Conservation (phyloP, 495 filamentous ascomycete species). For the Immersiella caudata region DNA sequence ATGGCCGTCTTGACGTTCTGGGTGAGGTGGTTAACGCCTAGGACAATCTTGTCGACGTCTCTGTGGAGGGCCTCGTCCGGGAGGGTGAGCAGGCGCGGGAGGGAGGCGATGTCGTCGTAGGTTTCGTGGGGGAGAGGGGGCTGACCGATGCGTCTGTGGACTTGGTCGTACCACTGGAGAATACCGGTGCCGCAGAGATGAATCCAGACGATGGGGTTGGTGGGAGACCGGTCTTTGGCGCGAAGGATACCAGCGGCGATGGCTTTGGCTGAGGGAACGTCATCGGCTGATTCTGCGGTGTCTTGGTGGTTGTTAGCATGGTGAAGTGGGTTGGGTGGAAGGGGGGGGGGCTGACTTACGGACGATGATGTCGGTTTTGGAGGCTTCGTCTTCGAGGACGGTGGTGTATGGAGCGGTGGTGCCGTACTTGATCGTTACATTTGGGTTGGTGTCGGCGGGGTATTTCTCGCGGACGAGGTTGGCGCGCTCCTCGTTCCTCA, state of each 20-base stretch:
- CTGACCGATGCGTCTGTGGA: slow-evolving; percentile 45
- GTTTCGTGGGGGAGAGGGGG: slow-evolving; percentile 41
- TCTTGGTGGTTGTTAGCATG: slow-evolving; percentile 34
- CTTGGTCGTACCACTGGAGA: slow-evolving; percentile 48
- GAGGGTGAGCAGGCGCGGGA: slow-evolving; percentile 40
- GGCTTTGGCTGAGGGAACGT: slow-evolving; percentile 44
- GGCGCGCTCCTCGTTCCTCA: slow-evolving; percentile 68
- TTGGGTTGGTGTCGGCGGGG: slow-evolving; percentile 45
- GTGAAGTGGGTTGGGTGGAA: not conserved
- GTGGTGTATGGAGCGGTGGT: slow-evolving; percentile 54
- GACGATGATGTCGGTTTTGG: slow-evolving; percentile 67
- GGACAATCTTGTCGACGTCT: slow-evolving; percentile 50
- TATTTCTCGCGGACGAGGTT: slow-evolving; percentile 61
- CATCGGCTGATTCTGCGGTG: slow-evolving; percentile 51
- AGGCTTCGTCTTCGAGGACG: slow-evolving; percentile 59
- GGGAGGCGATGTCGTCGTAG: slow-evolving; percentile 42
- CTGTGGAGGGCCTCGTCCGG: slow-evolving; percentile 49
- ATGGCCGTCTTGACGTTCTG: slow-evolving; percentile 65
- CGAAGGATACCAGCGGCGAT: slow-evolving; percentile 45
- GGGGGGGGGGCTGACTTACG: slow-evolving; percentile 52
- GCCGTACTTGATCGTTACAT: slow-evolving; percentile 55
- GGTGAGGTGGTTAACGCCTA: slow-evolving; percentile 43
- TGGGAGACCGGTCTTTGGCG: slow-evolving; percentile 46
- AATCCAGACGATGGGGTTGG: slow-evolving; percentile 53
- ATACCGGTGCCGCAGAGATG: slow-evolving; percentile 53